Percentiles rank a stretch among this genome's conserved stretches.
Evolutionary conservation across 208 protist species (phyloP).

Genomic region (Jaenimonas drosophilae): DNA sequence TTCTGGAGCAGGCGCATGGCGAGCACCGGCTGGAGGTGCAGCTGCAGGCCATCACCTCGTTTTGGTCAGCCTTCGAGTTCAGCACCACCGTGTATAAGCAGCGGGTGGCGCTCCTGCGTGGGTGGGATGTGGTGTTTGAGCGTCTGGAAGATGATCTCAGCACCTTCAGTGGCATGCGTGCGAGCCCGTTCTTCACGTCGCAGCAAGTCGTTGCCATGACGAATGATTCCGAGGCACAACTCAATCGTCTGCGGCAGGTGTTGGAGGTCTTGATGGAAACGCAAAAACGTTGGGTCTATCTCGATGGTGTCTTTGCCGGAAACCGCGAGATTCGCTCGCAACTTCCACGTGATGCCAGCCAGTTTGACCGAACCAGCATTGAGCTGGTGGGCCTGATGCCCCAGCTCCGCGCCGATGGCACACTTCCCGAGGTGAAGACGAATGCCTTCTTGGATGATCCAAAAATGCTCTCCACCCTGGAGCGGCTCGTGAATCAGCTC

Average conservation of each 20-base stretch:
- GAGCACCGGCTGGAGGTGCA: conserved; percentile 84
- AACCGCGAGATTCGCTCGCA: conserved; percentile 93
- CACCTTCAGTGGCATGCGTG: conserved; percentile 90
- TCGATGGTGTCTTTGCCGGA: conserved; percentile 96
- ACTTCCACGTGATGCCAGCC: conserved; percentile 90
- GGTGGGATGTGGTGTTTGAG: conserved; percentile 96
- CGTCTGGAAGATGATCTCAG: conserved; percentile 92
- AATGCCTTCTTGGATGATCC: conserved; percentile 92
- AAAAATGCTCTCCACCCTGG: conserved; percentile 83
- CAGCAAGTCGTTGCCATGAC: conserved; percentile 52
- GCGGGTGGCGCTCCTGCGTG: conserved; percentile 91
- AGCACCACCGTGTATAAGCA: conserved; percentile 93
- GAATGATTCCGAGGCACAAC: conserved; percentile 88
- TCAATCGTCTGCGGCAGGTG: conserved; percentile 87
- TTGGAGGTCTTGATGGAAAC: conserved; percentile 94
- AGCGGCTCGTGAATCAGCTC: conserved; percentile 89
- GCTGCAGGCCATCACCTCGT: conserved; percentile 78
- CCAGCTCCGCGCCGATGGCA: conserved; percentile 47
- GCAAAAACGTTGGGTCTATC: conserved; percentile 97
- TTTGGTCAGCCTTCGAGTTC: conserved; percentile 91
- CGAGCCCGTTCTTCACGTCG: conserved; percentile 93
- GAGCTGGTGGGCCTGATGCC: conserved; percentile 94
- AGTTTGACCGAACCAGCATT: conserved; percentile 90
- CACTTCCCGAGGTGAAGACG: conserved; percentile 34
- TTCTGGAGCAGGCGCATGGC: conserved; percentile 83